Base-by-base conservation (phyloP, 495 filamentous ascomycete species). In the Podospora pseudocomata region DNA sequence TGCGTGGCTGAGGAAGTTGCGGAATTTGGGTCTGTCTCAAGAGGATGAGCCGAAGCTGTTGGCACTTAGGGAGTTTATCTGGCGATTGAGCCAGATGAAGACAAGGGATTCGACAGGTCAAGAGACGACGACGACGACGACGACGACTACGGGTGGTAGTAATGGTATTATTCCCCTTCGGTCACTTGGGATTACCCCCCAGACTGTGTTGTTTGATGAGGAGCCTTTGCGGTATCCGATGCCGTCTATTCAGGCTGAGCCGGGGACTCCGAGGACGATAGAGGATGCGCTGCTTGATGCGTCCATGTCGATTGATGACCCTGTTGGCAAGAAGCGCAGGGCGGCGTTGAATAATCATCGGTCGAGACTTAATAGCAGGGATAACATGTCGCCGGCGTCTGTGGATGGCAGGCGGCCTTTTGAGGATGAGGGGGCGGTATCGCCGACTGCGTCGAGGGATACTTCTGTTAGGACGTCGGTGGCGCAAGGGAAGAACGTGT, bases 21-120 rank as follows among this genome's bases (percentile, higher is more conserved):
- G 92, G 34, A 94, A 91, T 68, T 86, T 95, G 53, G 94, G 95
- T 0, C 91, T 99, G 86, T 77, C 82, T 1, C 67, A 80, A 0
- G 94, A 96, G 58, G 96, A 99, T 71, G 96, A 99, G 67, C 87
- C 90, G 70, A 99, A 99, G 74, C 80, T 99, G 9, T 79, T 97
- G 20, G 90, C 88, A 5, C 84, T 99, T 18, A 84, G 90, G 64
- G 95, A 97, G 72, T 97, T 97, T 70, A 93, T 98, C 39, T 97
- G 92, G 93, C 89, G 92, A 32, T 82, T 94, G 19, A 90, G 89
- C 9, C 84, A 86, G 56, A 89, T 90, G 67, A 92, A 89, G 69
- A 78, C 86, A 19, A 87, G 85, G 23, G 85, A 91, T 68, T 67
- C 78, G 26, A 69, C 71, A 19, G 71, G 66, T 0, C 75, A 76